Evolutionary conservation across 495 filamentous ascomycete genomes (phyloP).

Genomic region (Peziza echinospora): DNA sequence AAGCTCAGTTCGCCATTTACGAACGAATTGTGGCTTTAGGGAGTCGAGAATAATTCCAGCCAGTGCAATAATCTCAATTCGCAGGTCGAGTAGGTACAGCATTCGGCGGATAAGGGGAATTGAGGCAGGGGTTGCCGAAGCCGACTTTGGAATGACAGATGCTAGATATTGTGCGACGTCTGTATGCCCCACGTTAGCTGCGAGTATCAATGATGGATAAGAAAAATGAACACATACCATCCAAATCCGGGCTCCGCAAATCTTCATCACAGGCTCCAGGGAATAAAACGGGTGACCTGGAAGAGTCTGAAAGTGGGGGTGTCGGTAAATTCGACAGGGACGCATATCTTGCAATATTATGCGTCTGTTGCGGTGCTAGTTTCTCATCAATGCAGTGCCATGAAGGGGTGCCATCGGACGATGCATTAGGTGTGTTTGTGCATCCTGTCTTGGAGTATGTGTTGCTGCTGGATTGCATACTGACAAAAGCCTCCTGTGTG

Average conservation of each 20-base stretch:
- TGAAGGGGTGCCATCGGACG: too few relatives aligned
- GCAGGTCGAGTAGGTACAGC: conserved; percentile 13
- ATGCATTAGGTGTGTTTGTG: too few relatives aligned
- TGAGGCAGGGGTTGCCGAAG: conserved; percentile 15
- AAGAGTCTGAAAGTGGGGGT: conserved; percentile 13
- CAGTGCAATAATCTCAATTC: conserved; percentile 13
- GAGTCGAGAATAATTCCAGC: conserved; percentile 18
- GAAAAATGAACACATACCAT: conserved; percentile 7
- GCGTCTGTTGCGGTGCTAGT: conserved; percentile 13
- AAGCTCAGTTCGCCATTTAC: conserved; percentile 14
- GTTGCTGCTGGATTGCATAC: too few relatives aligned
- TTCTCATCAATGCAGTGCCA: too few relatives aligned
- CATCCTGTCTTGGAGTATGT: too few relatives aligned
- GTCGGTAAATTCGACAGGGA: conserved; percentile 17
- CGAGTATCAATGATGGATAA: neutral
- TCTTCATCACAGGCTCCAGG: conserved; percentile 10
- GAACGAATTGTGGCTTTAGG: conserved; percentile 14
- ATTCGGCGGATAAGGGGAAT: conserved; percentile 11
- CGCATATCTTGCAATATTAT: conserved; percentile 11
- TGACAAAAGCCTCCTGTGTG: too few relatives aligned
- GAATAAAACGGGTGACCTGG: conserved; percentile 9
- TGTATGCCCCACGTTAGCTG: conserved; percentile 3
- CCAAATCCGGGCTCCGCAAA: conserved; percentile 12
- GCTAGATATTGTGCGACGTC: conserved; percentile 16
- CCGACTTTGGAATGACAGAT: conserved; percentile 16